Evolutionary conservation across 192 early-diverging fungal genomes (phyloP).

Genomic region (Haplosporangium gracile): DNA sequence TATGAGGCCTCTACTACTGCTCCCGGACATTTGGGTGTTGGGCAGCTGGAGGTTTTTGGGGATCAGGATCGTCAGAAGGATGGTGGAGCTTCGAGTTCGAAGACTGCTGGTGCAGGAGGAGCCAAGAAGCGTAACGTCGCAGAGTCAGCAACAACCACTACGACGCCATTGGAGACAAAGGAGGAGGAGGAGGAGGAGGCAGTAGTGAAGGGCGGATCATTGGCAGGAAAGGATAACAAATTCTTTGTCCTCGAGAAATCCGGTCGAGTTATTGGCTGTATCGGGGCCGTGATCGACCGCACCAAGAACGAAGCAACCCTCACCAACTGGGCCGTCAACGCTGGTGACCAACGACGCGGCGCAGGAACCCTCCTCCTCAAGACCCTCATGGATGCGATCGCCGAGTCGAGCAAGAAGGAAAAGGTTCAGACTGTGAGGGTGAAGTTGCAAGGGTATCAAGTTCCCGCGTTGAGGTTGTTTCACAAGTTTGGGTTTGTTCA

Average conservation of each 20-base stretch:
- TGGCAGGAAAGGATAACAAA: conserved; percentile 22
- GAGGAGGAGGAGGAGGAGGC: not conserved
- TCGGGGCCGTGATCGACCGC: conserved; percentile 27
- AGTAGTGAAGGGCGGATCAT: not conserved
- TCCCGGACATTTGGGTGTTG: conserved; percentile 22
- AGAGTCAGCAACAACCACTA: not conserved
- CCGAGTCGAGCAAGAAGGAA: not conserved
- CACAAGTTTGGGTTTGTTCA: conserved; percentile 45
- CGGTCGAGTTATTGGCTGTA: conserved; percentile 17
- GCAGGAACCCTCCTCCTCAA: conserved; percentile 39
- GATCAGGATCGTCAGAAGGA: conserved; percentile 15
- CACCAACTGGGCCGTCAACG: conserved; percentile 20
- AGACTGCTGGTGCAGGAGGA: too few species aligned
- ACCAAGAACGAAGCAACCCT: conserved; percentile 8
- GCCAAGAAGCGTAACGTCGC: conserved; percentile 4
- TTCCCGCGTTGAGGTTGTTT: conserved; percentile 39
- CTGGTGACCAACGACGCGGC: conserved; percentile 8
- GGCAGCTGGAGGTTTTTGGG: conserved; percentile 25
- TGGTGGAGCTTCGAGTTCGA: not conserved
- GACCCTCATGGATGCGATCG: conserved; percentile 23
- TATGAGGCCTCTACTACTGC: conserved; percentile 32
- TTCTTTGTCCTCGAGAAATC: conserved; percentile 40
- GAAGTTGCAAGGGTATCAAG: conserved; percentile 29
- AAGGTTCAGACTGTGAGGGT: conserved; percentile 27
- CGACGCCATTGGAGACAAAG: not conserved